Base-by-base conservation (phyloP, 345 rosid genomes). In the Litchi chinensis region DNA sequence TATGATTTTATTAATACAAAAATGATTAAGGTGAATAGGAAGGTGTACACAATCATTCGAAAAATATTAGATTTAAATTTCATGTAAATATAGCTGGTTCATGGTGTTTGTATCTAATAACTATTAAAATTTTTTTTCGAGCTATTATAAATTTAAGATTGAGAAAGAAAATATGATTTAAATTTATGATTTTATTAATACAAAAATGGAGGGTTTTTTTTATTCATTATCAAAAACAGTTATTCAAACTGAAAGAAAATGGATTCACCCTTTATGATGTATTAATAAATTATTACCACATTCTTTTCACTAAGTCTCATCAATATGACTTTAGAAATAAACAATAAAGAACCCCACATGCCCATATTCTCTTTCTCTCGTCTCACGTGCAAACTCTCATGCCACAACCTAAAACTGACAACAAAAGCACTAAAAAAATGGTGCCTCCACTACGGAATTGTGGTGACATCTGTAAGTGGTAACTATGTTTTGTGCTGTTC, bases 331-430 rank as follows among this genome's bases (percentile, higher is more conserved):
- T 43, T n/a, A 40, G 3, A 68, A 48, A 24, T 46, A 24, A 48
- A 24, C 19, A 21, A 48, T 44, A 24, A 10, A 46, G 3, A 10
- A 69, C 24, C 32, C n/a, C 13, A 32, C 12, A 57, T 62, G 57
- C 28, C 56, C 76, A 60, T 24, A 8, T 13, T 6, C 26, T 26
- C 40, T 40, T 32, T 32, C 37, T 46, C 52, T 7, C 2, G 37
- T 4, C 46, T 43, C 78, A 67, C 48, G 65, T 76, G 79, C 72
- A 52, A 18, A 11, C 71, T 67, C 65, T 76, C 54, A 39, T 76
- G 79, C 7, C 65, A 76, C 72, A 67, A 60, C 63, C 26, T 41
- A 6, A 67, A 54, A 40, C 21, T 50, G 71, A 75, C 64, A 65
- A 46, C 1, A 10, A 65, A 74, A 28, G 13, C 46, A 50, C 50